Evolutionary conservation across 768 basidiomycete species (phyloP).

Genomic region (Suillus decipiens): DNA sequence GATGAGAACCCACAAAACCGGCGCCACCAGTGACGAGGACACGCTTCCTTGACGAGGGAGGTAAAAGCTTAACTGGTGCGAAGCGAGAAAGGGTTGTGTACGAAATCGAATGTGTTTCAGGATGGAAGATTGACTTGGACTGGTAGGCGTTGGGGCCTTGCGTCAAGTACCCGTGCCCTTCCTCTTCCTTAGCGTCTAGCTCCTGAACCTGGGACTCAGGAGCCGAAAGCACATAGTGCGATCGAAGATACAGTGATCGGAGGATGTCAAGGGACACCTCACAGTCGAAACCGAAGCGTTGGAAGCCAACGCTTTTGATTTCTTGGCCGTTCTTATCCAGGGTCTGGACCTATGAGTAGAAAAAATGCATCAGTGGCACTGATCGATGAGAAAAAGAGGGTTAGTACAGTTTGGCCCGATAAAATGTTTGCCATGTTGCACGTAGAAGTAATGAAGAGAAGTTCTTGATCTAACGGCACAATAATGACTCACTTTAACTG

Average conservation of each 20-base stretch:
- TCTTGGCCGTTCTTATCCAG: constrained; percentile 75
- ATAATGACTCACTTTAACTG: constrained; percentile 15
- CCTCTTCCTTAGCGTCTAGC: constrained; percentile 41
- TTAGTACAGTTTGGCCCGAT: constrained; percentile 22
- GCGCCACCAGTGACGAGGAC: constrained; percentile 96
- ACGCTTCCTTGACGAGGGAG: constrained; percentile 78
- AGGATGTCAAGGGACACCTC: constrained; percentile 78
- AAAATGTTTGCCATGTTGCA: constrained; percentile 25
- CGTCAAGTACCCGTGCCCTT: constrained; percentile 55
- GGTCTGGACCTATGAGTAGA: constrained; percentile 50
- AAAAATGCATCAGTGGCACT: constrained; percentile 12
- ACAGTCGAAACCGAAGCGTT: constrained; percentile 89
- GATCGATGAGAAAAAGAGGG: neutral
- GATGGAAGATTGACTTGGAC: constrained; percentile 86
- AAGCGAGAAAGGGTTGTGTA: constrained; percentile 92
- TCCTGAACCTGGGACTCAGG: constrained; percentile 37
- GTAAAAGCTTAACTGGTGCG: constrained; percentile 87
- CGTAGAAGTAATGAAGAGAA: neutral
- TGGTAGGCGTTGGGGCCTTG: constrained; percentile 56
- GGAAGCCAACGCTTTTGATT: constrained; percentile 79
- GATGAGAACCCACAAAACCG: constrained; percentile 98
- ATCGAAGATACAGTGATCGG: constrained; percentile 85
- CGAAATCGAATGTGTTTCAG: constrained; percentile 78
- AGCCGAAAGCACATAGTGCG: constrained; percentile 65
- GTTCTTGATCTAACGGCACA: neutral